These are phyloP conservation scores for Pseudopithomyces maydicus DNA, from an alignment of 2,329 filamentous ascomycete species.

Conservation along the genomic window DNA sequence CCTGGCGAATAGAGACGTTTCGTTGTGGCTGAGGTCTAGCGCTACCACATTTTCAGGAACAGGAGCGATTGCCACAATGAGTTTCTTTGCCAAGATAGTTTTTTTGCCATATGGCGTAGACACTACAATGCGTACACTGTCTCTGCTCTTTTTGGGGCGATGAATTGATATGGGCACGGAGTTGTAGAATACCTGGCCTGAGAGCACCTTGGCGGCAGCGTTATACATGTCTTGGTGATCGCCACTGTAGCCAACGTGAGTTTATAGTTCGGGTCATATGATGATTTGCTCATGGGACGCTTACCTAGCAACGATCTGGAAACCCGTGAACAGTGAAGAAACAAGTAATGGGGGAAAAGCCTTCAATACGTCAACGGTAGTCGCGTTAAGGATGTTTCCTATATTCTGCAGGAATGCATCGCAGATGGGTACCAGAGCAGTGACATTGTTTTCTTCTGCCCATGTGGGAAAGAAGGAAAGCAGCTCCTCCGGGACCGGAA, in stretches of 20 bases:
- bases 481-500: slow-evolving; percentile 53
- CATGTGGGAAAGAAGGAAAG: slow-evolving; percentile 55
- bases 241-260: background rate
- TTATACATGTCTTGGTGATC: background rate
- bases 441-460: slow-evolving; percentile 43
- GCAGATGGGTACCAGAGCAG: background rate
- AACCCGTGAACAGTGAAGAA: background rate
- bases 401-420: slow-evolving; percentile 29
- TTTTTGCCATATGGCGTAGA: slow-evolving; percentile 18
- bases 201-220: background rate
- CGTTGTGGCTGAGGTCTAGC: background rate
- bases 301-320: background rate
- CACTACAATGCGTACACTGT: background rate
- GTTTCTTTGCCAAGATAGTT: slow-evolving; percentile 45
- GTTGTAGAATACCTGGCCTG: background rate
- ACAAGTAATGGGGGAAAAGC: background rate
- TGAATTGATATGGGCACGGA: slow-evolving; percentile 6
- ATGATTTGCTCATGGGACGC: background rate
- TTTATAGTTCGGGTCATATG: background rate
- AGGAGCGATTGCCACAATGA: slow-evolving; percentile 52
- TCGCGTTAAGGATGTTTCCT: slow-evolving; percentile 28
- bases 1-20: background rate
- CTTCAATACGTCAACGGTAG: background rate
- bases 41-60: background rate
- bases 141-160: background rate